Percentiles rank a stretch among this genome's conserved stretches.
phyloP scores from a whole-genome alignment of 1,139 yeast genomes.

The Tardiomyces blankii region DNA sequence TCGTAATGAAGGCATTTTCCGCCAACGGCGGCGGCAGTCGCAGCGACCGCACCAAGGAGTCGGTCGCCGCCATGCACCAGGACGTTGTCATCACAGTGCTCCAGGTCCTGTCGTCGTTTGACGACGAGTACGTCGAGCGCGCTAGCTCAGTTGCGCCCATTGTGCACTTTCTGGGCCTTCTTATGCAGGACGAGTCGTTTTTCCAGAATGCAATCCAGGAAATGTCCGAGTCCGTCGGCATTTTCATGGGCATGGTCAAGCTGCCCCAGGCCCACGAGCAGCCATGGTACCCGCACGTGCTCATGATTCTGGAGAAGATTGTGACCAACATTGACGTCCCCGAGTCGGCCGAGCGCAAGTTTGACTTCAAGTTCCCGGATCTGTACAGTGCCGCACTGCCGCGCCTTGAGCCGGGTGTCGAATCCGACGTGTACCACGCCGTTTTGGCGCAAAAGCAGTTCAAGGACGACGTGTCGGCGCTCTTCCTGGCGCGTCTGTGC shows the following conservation, averaged over 20 bases:
- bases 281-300: constrained; percentile 24
- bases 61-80: constrained; percentile 10
- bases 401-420: constrained; percentile 10
- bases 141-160: constrained; percentile 32
- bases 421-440: constrained; percentile 32
- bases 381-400: constrained; percentile 7
- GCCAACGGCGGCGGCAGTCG: neutral
- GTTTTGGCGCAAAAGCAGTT: constrained; percentile 33
- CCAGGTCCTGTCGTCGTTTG: constrained; percentile 27
- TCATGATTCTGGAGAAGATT: constrained; percentile 21
- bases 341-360: constrained; percentile 5
- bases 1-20: neutral
- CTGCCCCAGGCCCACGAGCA: constrained; percentile 10
- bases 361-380: constrained; percentile 6
- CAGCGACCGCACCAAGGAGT: constrained; percentile 6
- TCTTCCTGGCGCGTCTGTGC: constrained; percentile 41
- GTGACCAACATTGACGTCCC: constrained; percentile 17
- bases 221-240: constrained; percentile 29
- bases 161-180: constrained; percentile 37
- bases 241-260: constrained; percentile 15
- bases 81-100: constrained; percentile 28
- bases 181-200: constrained; percentile 23
- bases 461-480: constrained; percentile 35
- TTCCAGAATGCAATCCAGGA: constrained; percentile 31
- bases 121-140: constrained; percentile 19